Evolutionary conservation across 176 grass and related monocot species (phyloP).

Genomic region (Dendrocalamus sinicus): DNA sequence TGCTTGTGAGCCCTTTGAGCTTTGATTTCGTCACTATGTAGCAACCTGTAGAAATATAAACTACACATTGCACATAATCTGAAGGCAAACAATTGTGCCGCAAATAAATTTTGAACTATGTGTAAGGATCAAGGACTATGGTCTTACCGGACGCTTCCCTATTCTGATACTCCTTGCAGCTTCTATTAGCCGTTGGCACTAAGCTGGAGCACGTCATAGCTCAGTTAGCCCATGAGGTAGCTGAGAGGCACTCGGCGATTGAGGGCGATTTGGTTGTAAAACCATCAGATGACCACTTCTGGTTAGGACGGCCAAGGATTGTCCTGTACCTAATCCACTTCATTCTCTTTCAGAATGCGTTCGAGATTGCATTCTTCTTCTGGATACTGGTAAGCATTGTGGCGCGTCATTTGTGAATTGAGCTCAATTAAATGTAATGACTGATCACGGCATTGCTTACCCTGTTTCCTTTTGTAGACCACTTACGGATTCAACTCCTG

Average conservation of each 20-base stretch:
- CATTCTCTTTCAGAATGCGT: conserved; percentile 96
- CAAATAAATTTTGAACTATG: background rate
- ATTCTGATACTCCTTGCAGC: conserved; percentile 52
- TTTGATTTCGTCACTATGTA: background rate
- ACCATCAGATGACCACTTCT: conserved; percentile 91
- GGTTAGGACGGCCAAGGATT: conserved; percentile 67
- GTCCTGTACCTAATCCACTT: conserved; percentile 82
- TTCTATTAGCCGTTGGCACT: conserved; percentile 84
- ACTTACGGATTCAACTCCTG: conserved; percentile 84
- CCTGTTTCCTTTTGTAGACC: conserved; percentile 47
- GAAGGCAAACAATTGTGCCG: background rate
- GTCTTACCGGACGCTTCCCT: conserved; percentile 6
- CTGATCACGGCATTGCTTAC: background rate
- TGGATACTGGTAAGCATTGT: conserved; percentile 79
- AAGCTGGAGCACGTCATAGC: conserved; percentile 91
- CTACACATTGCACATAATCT: background rate
- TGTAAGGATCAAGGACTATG: background rate
- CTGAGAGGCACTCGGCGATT: conserved; percentile 73
- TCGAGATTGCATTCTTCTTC: conserved; percentile 94
- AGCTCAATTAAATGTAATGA: background rate
- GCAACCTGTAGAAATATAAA: background rate
- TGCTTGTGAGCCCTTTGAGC: conserved; percentile 2
- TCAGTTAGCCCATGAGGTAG: conserved; percentile 83
- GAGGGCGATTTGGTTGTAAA: conserved; percentile 82
- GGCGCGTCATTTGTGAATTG: background rate